Conservation (phyloP, 2,329 filamentous ascomycete genomes). For the Incumbomyces lentus region DNA sequence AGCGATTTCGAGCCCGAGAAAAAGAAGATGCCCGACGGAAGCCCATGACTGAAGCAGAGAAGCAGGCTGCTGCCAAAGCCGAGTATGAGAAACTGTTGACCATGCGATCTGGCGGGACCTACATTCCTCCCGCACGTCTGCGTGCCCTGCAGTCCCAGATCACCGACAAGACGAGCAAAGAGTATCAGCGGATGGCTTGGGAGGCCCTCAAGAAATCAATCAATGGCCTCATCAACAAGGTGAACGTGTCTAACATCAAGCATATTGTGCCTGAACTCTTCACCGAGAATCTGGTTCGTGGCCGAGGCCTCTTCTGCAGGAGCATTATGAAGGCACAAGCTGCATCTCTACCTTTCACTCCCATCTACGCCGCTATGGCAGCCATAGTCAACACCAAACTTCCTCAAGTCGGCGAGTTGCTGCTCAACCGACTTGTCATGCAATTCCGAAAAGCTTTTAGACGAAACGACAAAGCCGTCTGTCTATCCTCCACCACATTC, state of each 20-base stretch:
- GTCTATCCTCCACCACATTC: slow-evolving; percentile 84
- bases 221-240: slow-evolving; percentile 97
- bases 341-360: slow-evolving; percentile 87
- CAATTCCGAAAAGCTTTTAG: slow-evolving; percentile 95
- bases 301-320: slow-evolving; percentile 83
- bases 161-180: slow-evolving; percentile 89
- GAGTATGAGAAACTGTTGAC: slow-evolving; percentile 87
- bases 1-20: slow-evolving; percentile 44
- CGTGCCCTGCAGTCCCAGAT: slow-evolving; percentile 91
- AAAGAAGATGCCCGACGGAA: slow-evolving; percentile 37
- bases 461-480: slow-evolving; percentile 93
- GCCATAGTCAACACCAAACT: slow-evolving; percentile 97
- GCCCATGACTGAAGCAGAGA: slow-evolving; percentile 63
- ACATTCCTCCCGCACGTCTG: slow-evolving; percentile 85
- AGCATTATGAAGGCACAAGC: slow-evolving; percentile 98
- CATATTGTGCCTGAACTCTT: slow-evolving; percentile 93
- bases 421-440: slow-evolving; percentile 73
- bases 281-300: slow-evolving; percentile 83
- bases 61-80: slow-evolving; percentile 77
- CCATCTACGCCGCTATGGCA: slow-evolving; percentile 90
- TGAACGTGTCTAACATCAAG: slow-evolving; percentile 97
- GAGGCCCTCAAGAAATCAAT: slow-evolving; percentile 98
- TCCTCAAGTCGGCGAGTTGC: slow-evolving; percentile 82
- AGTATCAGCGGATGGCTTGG: slow-evolving; percentile 99
- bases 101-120: slow-evolving; percentile 90